A percentile compares a stretch with the other conserved stretches of the same genome.
phyloP scores from a whole-genome alignment of 2,329 filamentous ascomycete genomes.

The Aspergillus amoenus region DNA sequence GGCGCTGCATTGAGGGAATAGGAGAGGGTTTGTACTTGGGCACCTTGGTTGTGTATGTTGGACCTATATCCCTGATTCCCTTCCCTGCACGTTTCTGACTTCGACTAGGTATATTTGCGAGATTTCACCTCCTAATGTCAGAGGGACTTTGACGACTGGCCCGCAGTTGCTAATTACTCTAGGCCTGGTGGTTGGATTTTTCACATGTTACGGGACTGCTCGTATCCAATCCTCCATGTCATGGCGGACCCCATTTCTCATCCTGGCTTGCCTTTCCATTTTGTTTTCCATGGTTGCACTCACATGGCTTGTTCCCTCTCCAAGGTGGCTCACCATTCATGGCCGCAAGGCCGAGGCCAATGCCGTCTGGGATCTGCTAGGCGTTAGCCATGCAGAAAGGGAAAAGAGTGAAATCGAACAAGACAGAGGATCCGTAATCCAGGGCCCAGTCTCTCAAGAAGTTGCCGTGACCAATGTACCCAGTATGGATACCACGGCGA shows the following conservation, averaged over 20 bases:
- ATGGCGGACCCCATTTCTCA: conserved; percentile 58
- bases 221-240: conserved; percentile 49
- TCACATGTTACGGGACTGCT: conserved; percentile 59
- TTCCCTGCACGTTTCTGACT: conserved; percentile 1
- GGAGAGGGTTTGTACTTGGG: conserved; percentile 60
- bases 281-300: conserved; percentile 39
- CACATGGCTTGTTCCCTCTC: conserved; percentile 54
- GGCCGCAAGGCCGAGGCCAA: conserved; percentile 49
- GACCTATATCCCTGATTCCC: neutral
- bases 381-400: conserved; percentile 47
- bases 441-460: conserved; percentile 1
- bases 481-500: neutral
- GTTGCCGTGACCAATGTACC: conserved; percentile 2
- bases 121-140: conserved; percentile 53
- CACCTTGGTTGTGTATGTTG: conserved; percentile 51
- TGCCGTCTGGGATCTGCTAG: conserved; percentile 43
- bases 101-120: conserved; percentile 54
- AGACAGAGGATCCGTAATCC: conserved; percentile 14
- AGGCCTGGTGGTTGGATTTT: conserved; percentile 58
- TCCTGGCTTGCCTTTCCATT: conserved; percentile 46
- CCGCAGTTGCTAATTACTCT: conserved; percentile 55
- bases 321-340: conserved; percentile 56
- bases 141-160: conserved; percentile 53
- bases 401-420: conserved; percentile 48
- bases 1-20: conserved; percentile 56